Evolutionary conservation across 345 rosid genomes (phyloP).

Genomic region (Draba incana): DNA sequence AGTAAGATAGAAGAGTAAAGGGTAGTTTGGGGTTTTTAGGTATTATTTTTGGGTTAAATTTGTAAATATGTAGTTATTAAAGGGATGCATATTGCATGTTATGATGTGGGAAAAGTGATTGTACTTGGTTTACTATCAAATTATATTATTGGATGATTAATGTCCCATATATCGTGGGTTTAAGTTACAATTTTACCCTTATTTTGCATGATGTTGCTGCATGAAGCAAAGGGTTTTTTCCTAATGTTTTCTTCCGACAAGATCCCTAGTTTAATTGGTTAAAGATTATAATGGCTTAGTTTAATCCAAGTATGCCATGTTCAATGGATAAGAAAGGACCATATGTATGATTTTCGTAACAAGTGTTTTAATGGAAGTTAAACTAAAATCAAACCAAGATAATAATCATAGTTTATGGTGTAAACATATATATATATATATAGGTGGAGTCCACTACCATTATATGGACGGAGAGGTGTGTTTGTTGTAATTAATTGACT

Average conservation of each 20-base stretch:
- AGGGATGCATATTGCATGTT: slow-evolving; percentile 22
- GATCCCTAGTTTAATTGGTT: not conserved
- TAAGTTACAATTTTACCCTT: not conserved
- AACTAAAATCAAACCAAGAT: not conserved
- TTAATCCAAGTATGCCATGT: slow-evolving; percentile 1
- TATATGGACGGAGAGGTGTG: too few relatives aligned
- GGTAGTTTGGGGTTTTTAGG: slow-evolving; percentile 37
- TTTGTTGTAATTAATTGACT: too few relatives aligned
- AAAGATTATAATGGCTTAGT: not conserved
- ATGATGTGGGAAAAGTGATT: slow-evolving; percentile 25
- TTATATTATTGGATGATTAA: not conserved
- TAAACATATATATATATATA: too few relatives aligned
- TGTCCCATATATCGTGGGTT: not conserved
- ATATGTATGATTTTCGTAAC: not conserved
- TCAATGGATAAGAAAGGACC: slow-evolving; percentile 15
- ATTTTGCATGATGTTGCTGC: too few relatives aligned
- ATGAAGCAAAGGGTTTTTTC: too few relatives aligned
- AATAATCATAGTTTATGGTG: too few relatives aligned
- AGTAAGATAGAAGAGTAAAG: slow-evolving; percentile 71
- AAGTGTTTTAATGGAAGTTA: not conserved
- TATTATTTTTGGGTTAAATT: slow-evolving; percentile 20
- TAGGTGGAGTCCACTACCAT: too few relatives aligned
- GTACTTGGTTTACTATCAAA: slow-evolving; percentile 12
- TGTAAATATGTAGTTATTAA: slow-evolving; percentile 40
- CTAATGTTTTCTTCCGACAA: too few relatives aligned